phyloP scores from a whole-genome alignment of 441 rosid genomes.

The Manihot esculenta region DNA sequence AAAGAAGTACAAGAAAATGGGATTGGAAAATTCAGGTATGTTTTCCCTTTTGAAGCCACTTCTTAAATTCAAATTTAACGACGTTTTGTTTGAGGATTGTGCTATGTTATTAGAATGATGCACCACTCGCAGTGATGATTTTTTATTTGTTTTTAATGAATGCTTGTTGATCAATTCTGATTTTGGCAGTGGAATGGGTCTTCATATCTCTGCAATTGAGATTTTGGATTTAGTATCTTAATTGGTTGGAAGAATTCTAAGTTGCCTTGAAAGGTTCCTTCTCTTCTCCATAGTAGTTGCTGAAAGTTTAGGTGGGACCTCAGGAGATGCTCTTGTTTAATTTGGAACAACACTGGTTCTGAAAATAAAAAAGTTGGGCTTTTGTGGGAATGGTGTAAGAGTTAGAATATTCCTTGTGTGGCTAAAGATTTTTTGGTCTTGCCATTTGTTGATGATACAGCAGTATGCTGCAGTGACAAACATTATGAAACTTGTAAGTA shows the following conservation, averaged over 20 bases:
- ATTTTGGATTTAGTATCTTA: constrained; percentile 21
- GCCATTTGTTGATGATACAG: constrained; percentile 1
- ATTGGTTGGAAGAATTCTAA: constrained; percentile 23
- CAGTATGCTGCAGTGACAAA: constrained; percentile 15
- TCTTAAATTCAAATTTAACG: not conserved
- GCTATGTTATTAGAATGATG: not conserved
- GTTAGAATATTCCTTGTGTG: constrained; percentile 30
- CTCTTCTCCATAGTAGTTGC: constrained; percentile 11
- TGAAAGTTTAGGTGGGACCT: constrained; percentile 35
- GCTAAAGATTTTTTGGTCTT: not conserved
- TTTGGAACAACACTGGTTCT: constrained; percentile 28
- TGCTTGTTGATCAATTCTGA: constrained; percentile 1
- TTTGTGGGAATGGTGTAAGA: constrained; percentile 25
- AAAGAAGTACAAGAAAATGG: constrained; percentile 56
- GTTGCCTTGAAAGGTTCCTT: constrained; percentile 26
- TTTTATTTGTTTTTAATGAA: constrained; percentile 15
- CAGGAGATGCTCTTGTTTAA: constrained; percentile 30
- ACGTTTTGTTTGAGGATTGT: not conserved
- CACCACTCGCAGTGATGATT: not conserved
- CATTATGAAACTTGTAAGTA: constrained; percentile 9
- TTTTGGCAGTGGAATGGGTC: constrained; percentile 7
- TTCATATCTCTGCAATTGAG: constrained; percentile 13
- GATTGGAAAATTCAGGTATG: constrained; percentile 57
- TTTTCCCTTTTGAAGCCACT: not conserved
- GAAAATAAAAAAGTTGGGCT: constrained; percentile 19